phyloP scores from a whole-genome alignment of 2,329 filamentous ascomycete genomes.

The Lachnellula suecica region DNA sequence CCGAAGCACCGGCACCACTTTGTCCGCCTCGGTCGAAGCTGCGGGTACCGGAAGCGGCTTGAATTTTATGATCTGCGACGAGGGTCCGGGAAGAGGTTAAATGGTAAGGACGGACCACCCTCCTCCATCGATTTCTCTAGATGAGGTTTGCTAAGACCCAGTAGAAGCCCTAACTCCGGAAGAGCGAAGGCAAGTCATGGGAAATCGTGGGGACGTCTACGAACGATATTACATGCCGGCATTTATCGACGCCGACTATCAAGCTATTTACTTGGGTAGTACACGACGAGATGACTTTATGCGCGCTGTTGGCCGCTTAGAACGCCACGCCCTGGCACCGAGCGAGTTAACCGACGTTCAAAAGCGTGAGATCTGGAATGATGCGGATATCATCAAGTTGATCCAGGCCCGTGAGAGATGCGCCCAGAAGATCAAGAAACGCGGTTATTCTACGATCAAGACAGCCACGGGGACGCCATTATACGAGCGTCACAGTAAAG shows the following conservation, averaged over 20 bases:
- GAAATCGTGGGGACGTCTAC: constrained; percentile 19
- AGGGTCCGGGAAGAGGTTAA: constrained; percentile 27
- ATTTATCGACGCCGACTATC: constrained; percentile 21
- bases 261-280: constrained; percentile 22
- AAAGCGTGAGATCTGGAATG: constrained; percentile 18
- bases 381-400: constrained; percentile 16
- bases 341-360: constrained; percentile 16
- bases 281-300: constrained; percentile 14
- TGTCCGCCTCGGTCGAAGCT: constrained; percentile 35
- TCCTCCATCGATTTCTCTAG: not conserved
- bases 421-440: constrained; percentile 15
- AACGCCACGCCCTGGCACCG: constrained; percentile 14
- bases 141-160: constrained; percentile 8
- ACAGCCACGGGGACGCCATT: constrained; percentile 14
- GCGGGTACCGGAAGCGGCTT: constrained; percentile 24
- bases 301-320: constrained; percentile 10
- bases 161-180: constrained; percentile 21
- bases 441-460: constrained; percentile 19
- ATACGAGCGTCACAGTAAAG: constrained; percentile 14
- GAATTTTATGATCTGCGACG: constrained; percentile 27
- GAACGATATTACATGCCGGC: constrained; percentile 20
- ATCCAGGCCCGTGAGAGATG: constrained; percentile 8
- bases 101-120: constrained; percentile 17
- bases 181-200: constrained; percentile 21
- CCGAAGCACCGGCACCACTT: constrained; percentile 37